phyloP scores from a whole-genome alignment of 1,284 basidiomycete genomes.

The Heterobasidion irregulare region DNA sequence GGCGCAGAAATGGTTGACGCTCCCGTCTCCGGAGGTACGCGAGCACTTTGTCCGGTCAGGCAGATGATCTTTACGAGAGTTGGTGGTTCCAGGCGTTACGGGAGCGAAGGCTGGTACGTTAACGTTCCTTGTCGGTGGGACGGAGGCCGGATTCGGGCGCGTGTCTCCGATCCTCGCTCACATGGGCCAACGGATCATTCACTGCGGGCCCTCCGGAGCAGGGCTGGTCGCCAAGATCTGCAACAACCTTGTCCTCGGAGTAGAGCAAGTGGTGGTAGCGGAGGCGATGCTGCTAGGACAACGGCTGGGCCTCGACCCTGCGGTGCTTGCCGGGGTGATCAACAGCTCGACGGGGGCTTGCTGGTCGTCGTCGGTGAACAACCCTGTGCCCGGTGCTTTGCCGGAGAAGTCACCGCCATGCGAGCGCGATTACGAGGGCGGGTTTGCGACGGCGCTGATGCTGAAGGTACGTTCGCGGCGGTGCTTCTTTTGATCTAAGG shows the following conservation, averaged over 20 bases:
- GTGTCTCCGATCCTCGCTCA: conserved; percentile 53
- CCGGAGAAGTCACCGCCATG: conserved; percentile 72
- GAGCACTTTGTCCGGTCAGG: not conserved
- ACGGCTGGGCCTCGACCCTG: conserved; percentile 67
- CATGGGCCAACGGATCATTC: conserved; percentile 79
- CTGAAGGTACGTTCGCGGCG: conserved; percentile 49
- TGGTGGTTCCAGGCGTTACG: conserved; percentile 51
- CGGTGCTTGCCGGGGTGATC: conserved; percentile 71
- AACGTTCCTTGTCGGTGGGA: conserved; percentile 88
- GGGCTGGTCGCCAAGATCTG: conserved; percentile 84
- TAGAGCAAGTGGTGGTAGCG: conserved; percentile 70
- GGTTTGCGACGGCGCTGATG: conserved; percentile 81
- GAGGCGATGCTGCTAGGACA: conserved; percentile 85
- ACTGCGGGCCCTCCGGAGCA: conserved; percentile 83
- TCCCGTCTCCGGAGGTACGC: conserved; percentile 81
- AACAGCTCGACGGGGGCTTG: conserved; percentile 80
- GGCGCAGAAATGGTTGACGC: conserved; percentile 85
- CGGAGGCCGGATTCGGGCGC: conserved; percentile 46
- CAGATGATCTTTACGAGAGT: not conserved
- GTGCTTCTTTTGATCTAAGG: not conserved
- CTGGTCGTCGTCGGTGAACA: conserved; percentile 83
- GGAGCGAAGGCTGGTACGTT: conserved; percentile 82
- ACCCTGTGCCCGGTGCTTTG: conserved; percentile 75
- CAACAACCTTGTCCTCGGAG: conserved; percentile 77
- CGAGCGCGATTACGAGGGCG: conserved; percentile 76